A percentile compares a stretch with the other conserved stretches of the same genome.
phyloP scores from a whole-genome alignment of 2,329 filamentous ascomycete genomes.

The Beauveria bassiana region DNA sequence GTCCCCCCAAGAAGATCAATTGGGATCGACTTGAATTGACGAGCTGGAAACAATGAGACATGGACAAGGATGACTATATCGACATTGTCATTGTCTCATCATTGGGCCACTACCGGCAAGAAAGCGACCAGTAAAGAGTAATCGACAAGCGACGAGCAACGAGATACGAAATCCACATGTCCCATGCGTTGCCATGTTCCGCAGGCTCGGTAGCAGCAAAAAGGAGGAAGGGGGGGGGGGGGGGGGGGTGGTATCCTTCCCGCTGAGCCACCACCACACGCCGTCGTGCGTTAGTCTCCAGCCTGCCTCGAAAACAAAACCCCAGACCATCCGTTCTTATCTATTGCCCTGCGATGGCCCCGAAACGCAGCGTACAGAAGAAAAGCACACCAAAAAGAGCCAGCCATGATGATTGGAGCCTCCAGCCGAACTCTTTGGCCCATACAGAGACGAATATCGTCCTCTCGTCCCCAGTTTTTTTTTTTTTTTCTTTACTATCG shows the following conservation, averaged over 20 bases:
- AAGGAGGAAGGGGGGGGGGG: background rate
- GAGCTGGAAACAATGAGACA: background rate
- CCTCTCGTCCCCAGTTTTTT: background rate
- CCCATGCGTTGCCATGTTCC: background rate
- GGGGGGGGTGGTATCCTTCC: background rate
- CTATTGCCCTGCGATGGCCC: slow-evolving; percentile 6
- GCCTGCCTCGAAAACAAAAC: background rate
- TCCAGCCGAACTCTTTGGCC: background rate
- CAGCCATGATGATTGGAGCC: background rate
- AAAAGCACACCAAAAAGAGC: too few relatives aligned
- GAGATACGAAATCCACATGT: slow-evolving; percentile 2
- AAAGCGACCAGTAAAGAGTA: background rate
- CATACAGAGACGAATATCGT: background rate
- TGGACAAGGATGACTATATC: background rate
- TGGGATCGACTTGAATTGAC: background rate
- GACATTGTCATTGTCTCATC: slow-evolving; percentile 1
- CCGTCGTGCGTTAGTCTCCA: background rate
- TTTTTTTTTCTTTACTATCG: background rate
- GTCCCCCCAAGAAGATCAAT: background rate
- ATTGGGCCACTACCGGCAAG: background rate
- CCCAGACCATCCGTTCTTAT: slow-evolving; percentile 10
- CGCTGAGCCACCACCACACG: background rate
- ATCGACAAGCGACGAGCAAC: background rate
- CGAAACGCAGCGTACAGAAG: background rate
- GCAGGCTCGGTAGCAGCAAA: background rate